A percentile compares a stretch with the other conserved stretches of the same genome.
Conservation (phyloP, 768 basidiomycete genomes). For the Lepiota brunneoincarnata region DNA sequence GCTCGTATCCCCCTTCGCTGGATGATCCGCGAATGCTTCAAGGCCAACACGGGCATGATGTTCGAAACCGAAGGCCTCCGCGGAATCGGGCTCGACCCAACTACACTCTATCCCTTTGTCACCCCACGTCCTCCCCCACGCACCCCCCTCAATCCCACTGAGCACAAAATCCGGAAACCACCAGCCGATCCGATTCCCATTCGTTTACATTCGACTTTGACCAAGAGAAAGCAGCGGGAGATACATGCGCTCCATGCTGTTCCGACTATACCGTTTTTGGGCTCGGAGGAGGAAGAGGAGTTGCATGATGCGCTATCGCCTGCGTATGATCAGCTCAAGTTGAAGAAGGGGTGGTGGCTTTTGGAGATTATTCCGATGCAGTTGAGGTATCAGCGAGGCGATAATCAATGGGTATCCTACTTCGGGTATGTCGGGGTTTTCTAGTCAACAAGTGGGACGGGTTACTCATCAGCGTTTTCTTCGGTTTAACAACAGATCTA, state of each 20-base stretch:
- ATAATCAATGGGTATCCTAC: slow-evolving; percentile 34
- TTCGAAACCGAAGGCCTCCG: slow-evolving; percentile 48
- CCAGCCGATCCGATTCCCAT: slow-evolving; percentile 24
- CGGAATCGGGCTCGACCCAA: slow-evolving; percentile 47
- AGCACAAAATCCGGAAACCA: slow-evolving; percentile 22
- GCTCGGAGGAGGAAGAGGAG: slow-evolving; percentile 62
- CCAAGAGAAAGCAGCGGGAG: slow-evolving; percentile 18
- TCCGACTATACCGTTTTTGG: slow-evolving; percentile 20
- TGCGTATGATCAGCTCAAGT: slow-evolving; percentile 55
- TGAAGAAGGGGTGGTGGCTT: slow-evolving; percentile 59
- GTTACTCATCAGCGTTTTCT: background rate
- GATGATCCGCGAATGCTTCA: slow-evolving; percentile 76
- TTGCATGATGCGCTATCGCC: slow-evolving; percentile 54
- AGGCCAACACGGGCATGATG: slow-evolving; percentile 55
- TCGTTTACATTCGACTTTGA: slow-evolving; percentile 18
- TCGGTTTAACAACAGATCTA: slow-evolving; percentile 23
- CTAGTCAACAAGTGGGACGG: background rate
- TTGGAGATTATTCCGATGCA: slow-evolving; percentile 55
- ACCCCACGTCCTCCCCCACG: slow-evolving; percentile 34
- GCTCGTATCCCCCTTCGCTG: slow-evolving; percentile 58
- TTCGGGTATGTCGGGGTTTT: slow-evolving; percentile 25
- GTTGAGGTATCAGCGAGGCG: slow-evolving; percentile 34
- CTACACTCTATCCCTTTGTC: slow-evolving; percentile 42
- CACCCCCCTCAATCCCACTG: slow-evolving; percentile 14
- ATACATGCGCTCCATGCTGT: slow-evolving; percentile 12